phyloP scores from a whole-genome alignment of 164 flowering plant species.

The Vitis labrusca region DNA sequence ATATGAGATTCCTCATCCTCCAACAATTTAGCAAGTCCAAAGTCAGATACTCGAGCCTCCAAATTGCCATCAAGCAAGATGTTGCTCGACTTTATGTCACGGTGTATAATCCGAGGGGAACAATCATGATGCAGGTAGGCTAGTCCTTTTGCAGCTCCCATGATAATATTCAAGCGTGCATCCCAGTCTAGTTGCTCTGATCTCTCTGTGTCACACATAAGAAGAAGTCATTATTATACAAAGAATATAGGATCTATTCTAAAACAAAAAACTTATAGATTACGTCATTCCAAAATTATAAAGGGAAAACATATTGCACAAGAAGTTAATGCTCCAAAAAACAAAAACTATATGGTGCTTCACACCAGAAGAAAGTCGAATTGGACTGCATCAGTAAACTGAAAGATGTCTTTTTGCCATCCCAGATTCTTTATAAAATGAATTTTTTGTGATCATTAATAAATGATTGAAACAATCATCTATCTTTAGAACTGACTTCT shows the following conservation, averaged over 20 bases:
- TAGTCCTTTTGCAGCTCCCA: conserved; percentile 98
- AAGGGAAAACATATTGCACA: neutral
- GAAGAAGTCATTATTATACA: conserved; percentile 3
- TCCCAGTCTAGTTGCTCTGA: conserved; percentile 95
- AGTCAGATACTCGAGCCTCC: conserved; percentile 96
- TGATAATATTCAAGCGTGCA: conserved; percentile 77
- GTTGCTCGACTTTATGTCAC: conserved; percentile 97
- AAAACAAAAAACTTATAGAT: neutral
- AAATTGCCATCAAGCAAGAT: conserved; percentile 93
- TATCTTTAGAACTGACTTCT: neutral
- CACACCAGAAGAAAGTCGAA: neutral
- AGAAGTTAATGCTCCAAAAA: neutral
- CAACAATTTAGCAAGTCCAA: conserved; percentile 93
- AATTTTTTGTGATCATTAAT: neutral
- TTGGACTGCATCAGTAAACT: neutral
- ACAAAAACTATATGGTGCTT: neutral
- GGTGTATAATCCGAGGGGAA: conserved; percentile 94
- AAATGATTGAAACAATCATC: neutral
- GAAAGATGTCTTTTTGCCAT: neutral
- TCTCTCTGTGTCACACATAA: conserved; percentile 46
- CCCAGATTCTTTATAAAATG: neutral
- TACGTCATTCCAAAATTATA: neutral
- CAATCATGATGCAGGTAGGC: conserved; percentile 97
- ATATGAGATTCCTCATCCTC: conserved; percentile 97
- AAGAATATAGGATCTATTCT: neutral